Base-by-base conservation (phyloP, 768 basidiomycete species). In the Pleurotus eryngii region DNA sequence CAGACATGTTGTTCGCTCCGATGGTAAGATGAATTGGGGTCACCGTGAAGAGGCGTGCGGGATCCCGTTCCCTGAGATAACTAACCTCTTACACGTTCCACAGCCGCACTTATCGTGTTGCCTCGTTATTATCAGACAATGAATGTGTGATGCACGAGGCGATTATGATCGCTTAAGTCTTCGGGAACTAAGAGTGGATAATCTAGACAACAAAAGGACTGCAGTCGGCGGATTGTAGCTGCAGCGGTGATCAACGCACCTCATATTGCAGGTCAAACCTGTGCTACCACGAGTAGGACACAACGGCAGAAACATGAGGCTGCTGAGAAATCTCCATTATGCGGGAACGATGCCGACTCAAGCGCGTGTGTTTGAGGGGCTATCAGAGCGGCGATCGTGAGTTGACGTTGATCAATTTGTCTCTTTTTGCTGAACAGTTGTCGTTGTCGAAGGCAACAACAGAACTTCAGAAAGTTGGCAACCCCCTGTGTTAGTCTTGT, bases 1-100 rank as follows among this genome's bases (percentile, higher is more conserved):
- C 75, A 20, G 37, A 47, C 22, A 57, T n/a, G 43, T 46, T 47
- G 55, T 39, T 39, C 51, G 14, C n/a, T 37, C 42, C 35, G 39
- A 18, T 51, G n/a, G 37, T 54, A 22, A 54, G 39, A 54, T 54
- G 51, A 54, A 54, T 54, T 38, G 42, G 37, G 37, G 51, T 42
- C 35, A 54, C 27, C 22, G 35, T 42, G 51, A 54, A 54, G 51
- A 35, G 51, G 24, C 37, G 42, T 42, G 51, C 26, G 39, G 51
- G 51, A 39, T 35, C 1, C 37, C 42, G 18, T 54, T 40, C 51
- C 51, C 51, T 54, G 51, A 38, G 24, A 20, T 42, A 39, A 40
- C 51, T 20, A 42, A 38, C 51, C 35, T 38, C 51, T 15, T 54
- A 37, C 51, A 54, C 51, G 51, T 54, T 54, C 27, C 24, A 20